These are phyloP conservation scores for Neophaeococcomyces aloes DNA, from an alignment of 2,329 filamentous ascomycete species.

Conservation along the genomic window DNA sequence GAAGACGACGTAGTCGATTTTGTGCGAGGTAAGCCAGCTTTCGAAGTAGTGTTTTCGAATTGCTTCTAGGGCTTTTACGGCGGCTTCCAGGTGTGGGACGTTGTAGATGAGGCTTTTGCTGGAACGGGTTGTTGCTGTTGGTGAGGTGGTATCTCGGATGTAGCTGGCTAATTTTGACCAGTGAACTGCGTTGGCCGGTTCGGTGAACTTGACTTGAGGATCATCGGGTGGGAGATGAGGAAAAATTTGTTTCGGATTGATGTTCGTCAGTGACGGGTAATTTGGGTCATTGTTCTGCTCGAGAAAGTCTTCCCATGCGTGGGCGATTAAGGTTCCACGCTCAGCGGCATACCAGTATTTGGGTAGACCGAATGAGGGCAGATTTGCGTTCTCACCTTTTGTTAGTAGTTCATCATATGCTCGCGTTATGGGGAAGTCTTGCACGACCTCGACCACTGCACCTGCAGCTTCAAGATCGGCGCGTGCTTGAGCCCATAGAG, in stretches of 20 bases:
- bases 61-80: constrained; percentile 10
- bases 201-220: constrained; percentile 11
- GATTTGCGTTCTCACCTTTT: constrained; percentile 11
- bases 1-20: constrained; percentile 36
- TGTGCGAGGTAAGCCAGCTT: constrained; percentile 35
- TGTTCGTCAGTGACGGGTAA: constrained; percentile 29
- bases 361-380: constrained; percentile 34
- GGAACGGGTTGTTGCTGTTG: background rate
- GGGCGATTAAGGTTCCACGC: constrained; percentile 39
- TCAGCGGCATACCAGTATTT: constrained; percentile 39
- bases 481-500: constrained; percentile 25
- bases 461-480: constrained; percentile 26
- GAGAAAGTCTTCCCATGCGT: constrained; percentile 45
- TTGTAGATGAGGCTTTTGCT: constrained; percentile 9
- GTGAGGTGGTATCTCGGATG: background rate
- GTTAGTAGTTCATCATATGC: constrained; percentile 23
- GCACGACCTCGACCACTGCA: constrained; percentile 24
- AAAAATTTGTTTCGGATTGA: constrained; percentile 36
- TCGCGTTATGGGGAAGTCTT: constrained; percentile 26
- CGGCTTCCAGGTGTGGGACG: constrained; percentile 8
- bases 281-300: constrained; percentile 31
- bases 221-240: constrained; percentile 20
- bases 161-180: constrained; percentile 11
- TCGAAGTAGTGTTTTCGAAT: constrained; percentile 24
- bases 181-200: constrained; percentile 12